Conservation (phyloP, 176 grass and related monocot genomes). For the Bonia amplexicaulis region DNA sequence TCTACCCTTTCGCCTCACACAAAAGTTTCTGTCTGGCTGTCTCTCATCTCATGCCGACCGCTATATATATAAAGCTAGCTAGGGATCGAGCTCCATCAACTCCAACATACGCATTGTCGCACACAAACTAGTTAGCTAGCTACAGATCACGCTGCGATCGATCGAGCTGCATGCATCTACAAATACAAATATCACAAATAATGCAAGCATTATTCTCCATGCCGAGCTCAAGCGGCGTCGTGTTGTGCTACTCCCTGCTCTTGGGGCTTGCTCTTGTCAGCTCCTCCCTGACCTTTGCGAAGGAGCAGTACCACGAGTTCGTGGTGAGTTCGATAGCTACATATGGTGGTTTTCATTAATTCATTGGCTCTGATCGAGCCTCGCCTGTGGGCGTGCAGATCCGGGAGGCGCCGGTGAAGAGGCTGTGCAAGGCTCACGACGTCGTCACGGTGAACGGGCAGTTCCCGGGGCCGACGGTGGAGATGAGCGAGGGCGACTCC, state of each 20-base stretch:
- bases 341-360: no score
- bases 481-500: slow-evolving; percentile 63
- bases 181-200: background rate
- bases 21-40: no score
- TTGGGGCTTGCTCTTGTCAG: slow-evolving; percentile 16
- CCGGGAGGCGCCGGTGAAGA: slow-evolving; percentile 64
- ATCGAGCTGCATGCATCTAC: background rate
- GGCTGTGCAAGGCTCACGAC: slow-evolving; percentile 58
- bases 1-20: no score
- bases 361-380: background rate
- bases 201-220: no score
- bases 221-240: background rate
- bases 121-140: background rate
- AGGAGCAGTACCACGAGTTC: slow-evolving; percentile 73
- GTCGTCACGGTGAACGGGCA: slow-evolving; percentile 76
- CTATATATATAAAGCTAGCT: background rate
- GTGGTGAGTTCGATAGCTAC: slow-evolving; percentile 27
- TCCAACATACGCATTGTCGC: background rate
- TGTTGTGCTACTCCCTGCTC: background rate
- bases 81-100: background rate
- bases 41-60: no score
- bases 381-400: slow-evolving; percentile 23
- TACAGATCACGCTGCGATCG: no score
- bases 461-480: slow-evolving; percentile 76
- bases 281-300: slow-evolving; percentile 1